Evolutionary conservation across 768 basidiomycete species (phyloP).

Genomic region (Russula lepida): DNA sequence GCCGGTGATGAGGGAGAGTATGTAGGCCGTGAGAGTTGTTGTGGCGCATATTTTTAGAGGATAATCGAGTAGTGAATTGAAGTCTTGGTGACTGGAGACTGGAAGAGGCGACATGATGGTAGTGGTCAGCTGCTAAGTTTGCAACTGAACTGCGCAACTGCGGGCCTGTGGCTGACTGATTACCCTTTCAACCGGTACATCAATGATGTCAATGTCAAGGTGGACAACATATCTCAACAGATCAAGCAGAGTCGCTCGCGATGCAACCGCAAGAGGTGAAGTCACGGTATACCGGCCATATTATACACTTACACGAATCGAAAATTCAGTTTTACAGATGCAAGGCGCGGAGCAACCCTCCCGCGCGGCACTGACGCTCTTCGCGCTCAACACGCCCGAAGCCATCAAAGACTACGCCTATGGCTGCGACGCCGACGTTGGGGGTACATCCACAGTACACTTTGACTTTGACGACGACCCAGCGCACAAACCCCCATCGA

Average conservation of each 20-base stretch:
- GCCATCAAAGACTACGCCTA: slow-evolving; percentile 59
- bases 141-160: too few relatives aligned
- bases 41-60: slow-evolving; percentile 54
- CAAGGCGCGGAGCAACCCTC: slow-evolving; percentile 59
- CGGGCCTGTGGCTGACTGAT: too few relatives aligned
- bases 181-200: too few relatives aligned
- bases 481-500: slow-evolving; percentile 35
- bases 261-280: slow-evolving; percentile 28
- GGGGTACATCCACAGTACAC: slow-evolving; percentile 71
- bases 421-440: slow-evolving; percentile 86
- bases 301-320: too few relatives aligned
- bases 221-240: slow-evolving; percentile 31
- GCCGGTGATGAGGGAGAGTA: slow-evolving; percentile 56
- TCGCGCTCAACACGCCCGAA: slow-evolving; percentile 50
- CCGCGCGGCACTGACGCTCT: slow-evolving; percentile 55
- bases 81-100: background rate
- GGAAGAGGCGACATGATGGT: background rate
- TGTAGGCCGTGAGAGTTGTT: slow-evolving; percentile 40
- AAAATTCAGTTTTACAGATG: slow-evolving; percentile 67
- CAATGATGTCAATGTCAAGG: too few relatives aligned
- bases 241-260: slow-evolving; percentile 32
- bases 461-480: slow-evolving; percentile 58
- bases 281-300: background rate
- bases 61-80: slow-evolving; percentile 32
- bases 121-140: background rate